phyloP scores from a whole-genome alignment of 2,329 filamentous ascomycete species.

The Sporothrix phasma region DNA sequence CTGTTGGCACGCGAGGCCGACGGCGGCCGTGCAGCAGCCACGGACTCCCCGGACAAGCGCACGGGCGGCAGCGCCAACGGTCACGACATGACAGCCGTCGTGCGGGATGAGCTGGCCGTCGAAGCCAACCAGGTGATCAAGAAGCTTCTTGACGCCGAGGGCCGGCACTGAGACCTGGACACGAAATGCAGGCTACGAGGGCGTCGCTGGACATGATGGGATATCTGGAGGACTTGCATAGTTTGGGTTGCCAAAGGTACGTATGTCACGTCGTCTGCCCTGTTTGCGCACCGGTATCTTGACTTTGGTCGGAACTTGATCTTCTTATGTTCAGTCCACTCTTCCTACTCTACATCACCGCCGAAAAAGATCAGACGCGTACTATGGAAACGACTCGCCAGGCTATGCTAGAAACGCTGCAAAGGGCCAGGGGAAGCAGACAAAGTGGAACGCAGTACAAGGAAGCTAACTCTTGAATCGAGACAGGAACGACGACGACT shows the following conservation, averaged over 20 bases:
- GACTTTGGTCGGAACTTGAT: neutral
- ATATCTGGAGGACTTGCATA: too few species aligned
- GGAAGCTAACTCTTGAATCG: constrained; percentile 33
- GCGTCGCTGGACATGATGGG: too few species aligned
- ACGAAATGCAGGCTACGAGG: neutral
- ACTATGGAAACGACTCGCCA: neutral
- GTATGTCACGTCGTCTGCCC: neutral
- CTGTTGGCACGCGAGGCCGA: constrained; percentile 33
- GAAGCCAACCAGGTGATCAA: constrained; percentile 44
- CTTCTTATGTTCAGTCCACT: neutral
- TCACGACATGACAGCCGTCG: constrained; percentile 27
- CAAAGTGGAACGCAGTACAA: neutral
- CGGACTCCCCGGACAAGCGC: too few species aligned
- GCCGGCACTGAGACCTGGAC: constrained; percentile 9
- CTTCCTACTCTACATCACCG: neutral
- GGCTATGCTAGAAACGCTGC: neutral
- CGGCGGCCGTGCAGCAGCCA: constrained; percentile 14
- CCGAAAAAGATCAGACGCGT: neutral
- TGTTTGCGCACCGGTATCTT: neutral
- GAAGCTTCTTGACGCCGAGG: constrained; percentile 38
- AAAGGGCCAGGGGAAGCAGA: neutral
- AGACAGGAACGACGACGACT: constrained; percentile 33
- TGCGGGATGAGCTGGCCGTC: constrained; percentile 37
- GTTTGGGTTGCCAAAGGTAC: neutral
- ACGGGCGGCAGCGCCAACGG: neutral